Base-by-base conservation (phyloP, 2,329 filamentous ascomycete genomes). In the Beauveria sp. region DNA sequence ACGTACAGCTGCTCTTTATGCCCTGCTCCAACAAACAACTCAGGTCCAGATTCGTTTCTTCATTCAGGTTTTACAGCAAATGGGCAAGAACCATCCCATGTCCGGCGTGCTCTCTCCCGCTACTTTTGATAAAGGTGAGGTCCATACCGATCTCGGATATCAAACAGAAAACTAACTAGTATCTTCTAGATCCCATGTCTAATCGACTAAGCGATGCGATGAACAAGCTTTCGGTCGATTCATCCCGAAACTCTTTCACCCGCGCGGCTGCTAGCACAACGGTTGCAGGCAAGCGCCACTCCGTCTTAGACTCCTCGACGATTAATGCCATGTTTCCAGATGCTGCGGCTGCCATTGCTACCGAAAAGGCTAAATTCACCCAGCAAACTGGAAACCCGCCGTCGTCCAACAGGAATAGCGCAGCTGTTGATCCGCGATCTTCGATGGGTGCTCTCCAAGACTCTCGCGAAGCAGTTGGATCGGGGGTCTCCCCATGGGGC, bases 321-420 rank as follows among this genome's bases (percentile, higher is more conserved):
- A 97, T 99, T 76, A 96, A 96, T 75, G 92, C 91, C 69, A 98
- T 99, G 95, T 99, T 99, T 74, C 95, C 95, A 7, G 95, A 99
- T 78, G 95, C 95, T 50, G 95, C 95, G 16, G 93, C 93, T 47
- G 95, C 95, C n/a, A 98, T 99, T 73, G 93, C 93, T 28, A 96
- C 95, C 64, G 93, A 99, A 75, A 97, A 97, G 79, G 93, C 93
- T 62, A 96, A 97, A 73, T 98, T 96, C 72, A 96, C 93, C 20
- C 93, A 97, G 74, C 90, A 96, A 73, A 96, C 93, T 4, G 95
- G 93, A 63, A 91, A 93, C 66, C 87, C 88, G 24, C 92, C 93
- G 3, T 86, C 90, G 1, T 97, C 95, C 24, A 96, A 96, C 79
- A 87, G 95, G 63, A 98, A 97, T 78, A 98, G 93, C 74, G 82